Evolutionary conservation across 345 rosid genomes (phyloP).

Genomic region (Populus tremula): DNA sequence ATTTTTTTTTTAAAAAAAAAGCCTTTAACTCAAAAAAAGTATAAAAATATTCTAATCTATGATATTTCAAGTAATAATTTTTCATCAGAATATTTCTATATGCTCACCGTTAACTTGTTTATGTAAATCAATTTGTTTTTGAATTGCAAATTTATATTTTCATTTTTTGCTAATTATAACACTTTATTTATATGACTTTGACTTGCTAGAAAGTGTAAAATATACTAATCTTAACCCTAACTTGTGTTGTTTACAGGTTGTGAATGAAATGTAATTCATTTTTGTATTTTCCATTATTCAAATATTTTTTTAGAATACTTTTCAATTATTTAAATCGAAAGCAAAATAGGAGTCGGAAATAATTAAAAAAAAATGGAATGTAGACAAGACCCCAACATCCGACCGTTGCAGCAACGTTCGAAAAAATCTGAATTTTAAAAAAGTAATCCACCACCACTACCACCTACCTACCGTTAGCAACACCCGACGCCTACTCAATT

Average conservation of each 20-base stretch:
- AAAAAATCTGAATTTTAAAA: neutral
- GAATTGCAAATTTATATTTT: too few relatives aligned
- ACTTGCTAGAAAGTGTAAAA: too few relatives aligned
- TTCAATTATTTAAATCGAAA: neutral
- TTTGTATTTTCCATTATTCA: neutral
- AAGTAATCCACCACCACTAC: neutral
- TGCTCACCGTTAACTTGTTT: too few relatives aligned
- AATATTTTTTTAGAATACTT: neutral
- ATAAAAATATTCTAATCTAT: too few relatives aligned
- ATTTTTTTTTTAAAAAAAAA: too few relatives aligned
- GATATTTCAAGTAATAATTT: too few relatives aligned
- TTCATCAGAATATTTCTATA: too few relatives aligned
- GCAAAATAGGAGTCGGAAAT: neutral
- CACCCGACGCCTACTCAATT: neutral
- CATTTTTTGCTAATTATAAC: too few relatives aligned
- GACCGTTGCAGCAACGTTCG: slow-evolving; percentile 68
- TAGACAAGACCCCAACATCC: slow-evolving; percentile 16
- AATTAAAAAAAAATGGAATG: neutral
- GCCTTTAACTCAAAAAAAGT: too few relatives aligned
- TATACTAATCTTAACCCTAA: too few relatives aligned
- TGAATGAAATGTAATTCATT: neutral
- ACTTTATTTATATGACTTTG: too few relatives aligned
- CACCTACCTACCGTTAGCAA: slow-evolving; percentile 43
- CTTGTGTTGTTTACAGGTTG: neutral
- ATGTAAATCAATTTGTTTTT: too few relatives aligned